A percentile compares a stretch with the other conserved stretches of the same genome.
These are phyloP conservation scores for Penicillium chermesinum DNA, from an alignment of 495 filamentous ascomycete genomes.

Conservation along the genomic window DNA sequence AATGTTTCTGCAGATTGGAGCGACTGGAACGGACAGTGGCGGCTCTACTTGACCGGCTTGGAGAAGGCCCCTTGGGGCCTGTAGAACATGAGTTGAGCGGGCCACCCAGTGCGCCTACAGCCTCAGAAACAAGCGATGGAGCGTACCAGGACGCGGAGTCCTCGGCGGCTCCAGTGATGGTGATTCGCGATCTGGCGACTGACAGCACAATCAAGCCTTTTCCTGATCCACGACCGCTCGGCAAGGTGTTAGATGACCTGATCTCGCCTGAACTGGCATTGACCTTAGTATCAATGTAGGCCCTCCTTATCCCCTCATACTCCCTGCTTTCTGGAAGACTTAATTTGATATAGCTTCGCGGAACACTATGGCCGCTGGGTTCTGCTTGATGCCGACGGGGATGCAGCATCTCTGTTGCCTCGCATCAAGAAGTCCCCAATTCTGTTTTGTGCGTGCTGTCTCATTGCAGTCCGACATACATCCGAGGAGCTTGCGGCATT, in stretches of 20 bases:
- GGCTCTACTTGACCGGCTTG: conserved; percentile 30
- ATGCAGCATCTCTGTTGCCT: conserved; percentile 20
- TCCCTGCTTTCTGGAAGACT: neutral
- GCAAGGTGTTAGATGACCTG: conserved; percentile 16
- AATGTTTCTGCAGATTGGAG: conserved; percentile 21
- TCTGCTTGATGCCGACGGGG: conserved; percentile 25
- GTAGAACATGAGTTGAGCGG: conserved; percentile 8
- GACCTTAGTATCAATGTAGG: conserved; percentile 24
- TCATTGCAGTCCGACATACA: conserved; percentile 43
- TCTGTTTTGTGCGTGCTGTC: conserved; percentile 37
- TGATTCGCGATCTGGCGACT: conserved; percentile 33
- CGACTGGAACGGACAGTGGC: conserved; percentile 32
- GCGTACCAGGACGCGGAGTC: conserved; percentile 15
- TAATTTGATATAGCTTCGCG: conserved; percentile 11
- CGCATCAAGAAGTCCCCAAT: conserved; percentile 33
- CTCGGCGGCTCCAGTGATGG: conserved; percentile 31
- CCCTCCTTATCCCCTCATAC: no score
- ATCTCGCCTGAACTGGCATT: conserved; percentile 19
- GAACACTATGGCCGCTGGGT: conserved; percentile 43
- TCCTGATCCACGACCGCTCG: conserved; percentile 16
- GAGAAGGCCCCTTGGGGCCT: conserved; percentile 13
- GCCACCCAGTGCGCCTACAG: conserved; percentile 11
- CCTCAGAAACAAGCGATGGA: conserved; percentile 6
- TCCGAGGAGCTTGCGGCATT: conserved; percentile 32
- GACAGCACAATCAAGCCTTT: conserved; percentile 21